phyloP scores from a whole-genome alignment of 225 moss, liverwort and hornwort genomes.

The Ulota crispa region DNA sequence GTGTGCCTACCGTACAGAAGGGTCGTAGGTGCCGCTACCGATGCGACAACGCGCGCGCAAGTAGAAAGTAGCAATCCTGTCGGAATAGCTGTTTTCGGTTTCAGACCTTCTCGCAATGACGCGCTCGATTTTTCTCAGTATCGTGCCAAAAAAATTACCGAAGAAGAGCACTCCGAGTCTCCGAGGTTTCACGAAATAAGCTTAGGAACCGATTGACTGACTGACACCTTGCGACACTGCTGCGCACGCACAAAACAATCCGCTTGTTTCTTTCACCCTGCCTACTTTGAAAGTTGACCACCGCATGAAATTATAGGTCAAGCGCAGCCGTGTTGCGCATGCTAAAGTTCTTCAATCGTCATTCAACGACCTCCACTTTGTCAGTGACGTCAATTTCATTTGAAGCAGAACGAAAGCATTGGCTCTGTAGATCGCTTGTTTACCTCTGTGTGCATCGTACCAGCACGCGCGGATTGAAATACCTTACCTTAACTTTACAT shows the following conservation, averaged over 20 bases:
- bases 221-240: not conserved
- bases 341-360: not conserved
- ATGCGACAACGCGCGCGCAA: not conserved
- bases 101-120: not conserved
- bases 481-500: not conserved
- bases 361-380: not conserved
- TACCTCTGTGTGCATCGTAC: not conserved
- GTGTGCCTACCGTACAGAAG: no score
- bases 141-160: not conserved
- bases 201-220: not conserved
- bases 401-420: not conserved
- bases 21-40: not conserved
- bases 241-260: not conserved
- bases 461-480: not conserved
- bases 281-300: conserved; percentile 7
- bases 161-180: not conserved
- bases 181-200: no score
- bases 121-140: not conserved
- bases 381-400: not conserved
- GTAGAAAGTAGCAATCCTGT: not conserved
- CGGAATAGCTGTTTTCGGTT: no score
- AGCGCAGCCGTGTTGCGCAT: not conserved
- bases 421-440: not conserved
- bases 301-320: not conserved
- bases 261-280: not conserved